Evolutionary conservation across 768 basidiomycete species (phyloP).

Genomic region (Clitopilus passeckerianus): DNA sequence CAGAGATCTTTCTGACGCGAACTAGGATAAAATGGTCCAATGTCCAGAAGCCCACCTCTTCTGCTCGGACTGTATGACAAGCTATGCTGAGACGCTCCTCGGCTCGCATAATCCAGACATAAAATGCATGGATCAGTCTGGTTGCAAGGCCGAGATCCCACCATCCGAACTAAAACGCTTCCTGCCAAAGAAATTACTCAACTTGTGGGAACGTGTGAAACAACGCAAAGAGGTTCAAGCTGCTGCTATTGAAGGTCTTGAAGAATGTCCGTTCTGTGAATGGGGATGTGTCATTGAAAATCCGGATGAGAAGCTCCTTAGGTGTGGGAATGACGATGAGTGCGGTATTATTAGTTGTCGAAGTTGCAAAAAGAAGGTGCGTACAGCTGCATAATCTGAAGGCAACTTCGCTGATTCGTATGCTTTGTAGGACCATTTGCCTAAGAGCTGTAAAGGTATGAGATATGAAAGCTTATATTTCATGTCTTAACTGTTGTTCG

Average conservation of each 20-base stretch:
- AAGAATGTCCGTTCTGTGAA: conserved; percentile 90
- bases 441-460: conserved; percentile 73
- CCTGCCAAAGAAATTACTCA: conserved; percentile 60
- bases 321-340: conserved; percentile 53
- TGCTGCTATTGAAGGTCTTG: conserved; percentile 74
- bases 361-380: conserved; percentile 66
- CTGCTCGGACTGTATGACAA: conserved; percentile 65
- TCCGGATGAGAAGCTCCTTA: conserved; percentile 59
- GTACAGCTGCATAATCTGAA: conserved; percentile 13
- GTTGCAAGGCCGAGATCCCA: conserved; percentile 65
- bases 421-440: conserved; percentile 64
- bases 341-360: conserved; percentile 80
- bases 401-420: not conserved
- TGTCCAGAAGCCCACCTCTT: conserved; percentile 89
- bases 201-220: conserved; percentile 67
- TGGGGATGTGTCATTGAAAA: conserved; percentile 76
- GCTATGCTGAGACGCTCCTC: conserved; percentile 64
- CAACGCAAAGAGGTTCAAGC: conserved; percentile 77
- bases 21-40: conserved; percentile 78
- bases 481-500: not conserved
- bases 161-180: conserved; percentile 64
- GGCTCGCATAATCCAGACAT: conserved; percentile 59
- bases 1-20: not conserved
- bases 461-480: not conserved
- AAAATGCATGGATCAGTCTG: conserved; percentile 79